These are phyloP conservation scores for Apiospora arundinis DNA, from an alignment of 2,329 filamentous ascomycete genomes.

Conservation along the genomic window DNA sequence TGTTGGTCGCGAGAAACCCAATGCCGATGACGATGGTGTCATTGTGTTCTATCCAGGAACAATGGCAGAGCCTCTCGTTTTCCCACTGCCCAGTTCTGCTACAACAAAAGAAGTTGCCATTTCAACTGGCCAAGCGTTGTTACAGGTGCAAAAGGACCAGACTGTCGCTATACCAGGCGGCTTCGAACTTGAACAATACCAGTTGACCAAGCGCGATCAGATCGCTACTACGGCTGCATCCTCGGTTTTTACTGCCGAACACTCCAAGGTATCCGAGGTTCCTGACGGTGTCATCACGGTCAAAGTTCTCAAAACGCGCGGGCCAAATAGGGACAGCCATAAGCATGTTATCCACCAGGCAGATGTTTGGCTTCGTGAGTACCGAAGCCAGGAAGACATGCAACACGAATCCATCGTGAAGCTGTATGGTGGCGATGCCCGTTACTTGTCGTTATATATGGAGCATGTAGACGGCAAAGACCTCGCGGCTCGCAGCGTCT, in stretches of 20 bases:
- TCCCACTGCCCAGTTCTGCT: constrained; percentile 55
- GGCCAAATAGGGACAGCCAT: constrained; percentile 52
- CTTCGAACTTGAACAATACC: constrained; percentile 59
- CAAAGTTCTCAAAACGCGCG: constrained; percentile 64
- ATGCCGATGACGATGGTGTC: constrained; percentile 52
- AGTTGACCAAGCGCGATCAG: constrained; percentile 60
- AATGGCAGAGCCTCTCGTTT: constrained; percentile 56
- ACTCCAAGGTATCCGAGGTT: constrained; percentile 50
- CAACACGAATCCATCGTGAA: constrained; percentile 64
- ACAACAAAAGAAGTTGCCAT: constrained; percentile 55
- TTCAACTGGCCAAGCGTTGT: constrained; percentile 54
- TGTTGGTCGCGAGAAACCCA: constrained; percentile 36
- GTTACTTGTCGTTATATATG: constrained; percentile 67
- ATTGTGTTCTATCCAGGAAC: constrained; percentile 59
- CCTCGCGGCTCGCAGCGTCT: constrained; percentile 54
- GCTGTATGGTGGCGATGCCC: constrained; percentile 64
- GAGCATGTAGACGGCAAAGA: constrained; percentile 65
- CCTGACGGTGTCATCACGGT: constrained; percentile 63
- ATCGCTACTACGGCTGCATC: constrained; percentile 62
- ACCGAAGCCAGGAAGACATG: constrained; percentile 60
- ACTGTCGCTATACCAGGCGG: constrained; percentile 56
- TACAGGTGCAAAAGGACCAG: constrained; percentile 57
- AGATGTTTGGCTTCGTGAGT: constrained; percentile 65
- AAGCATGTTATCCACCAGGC: constrained; percentile 64
- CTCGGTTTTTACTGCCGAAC: constrained; percentile 61